Conservation (phyloP, 495 filamentous ascomycete genomes). For the Aspergillus cavernicola region DNA sequence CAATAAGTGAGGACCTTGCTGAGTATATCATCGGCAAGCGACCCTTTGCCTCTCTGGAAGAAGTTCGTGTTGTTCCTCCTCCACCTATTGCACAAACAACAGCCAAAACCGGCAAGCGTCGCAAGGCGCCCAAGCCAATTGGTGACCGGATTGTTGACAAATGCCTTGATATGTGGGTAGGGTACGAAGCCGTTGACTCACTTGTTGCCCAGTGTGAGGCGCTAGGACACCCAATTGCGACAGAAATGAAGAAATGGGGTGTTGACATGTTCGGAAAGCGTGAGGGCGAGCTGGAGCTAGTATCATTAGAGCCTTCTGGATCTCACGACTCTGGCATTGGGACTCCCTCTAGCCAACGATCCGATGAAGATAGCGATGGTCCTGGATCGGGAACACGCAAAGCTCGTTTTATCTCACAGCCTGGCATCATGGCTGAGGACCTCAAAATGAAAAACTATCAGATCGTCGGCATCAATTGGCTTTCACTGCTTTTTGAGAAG, state of each 20-base stretch:
- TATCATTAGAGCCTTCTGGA: constrained; percentile 49
- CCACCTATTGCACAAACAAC: constrained; percentile 40
- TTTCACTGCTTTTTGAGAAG: constrained; percentile 72
- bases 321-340: constrained; percentile 70
- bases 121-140: constrained; percentile 50
- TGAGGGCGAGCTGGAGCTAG: constrained; percentile 64
- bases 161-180: constrained; percentile 66
- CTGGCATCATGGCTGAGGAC: constrained; percentile 65
- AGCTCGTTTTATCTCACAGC: constrained; percentile 60
- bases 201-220: constrained; percentile 69
- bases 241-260: constrained; percentile 73
- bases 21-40: constrained; percentile 61
- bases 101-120: constrained; percentile 45
- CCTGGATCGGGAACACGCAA: constrained; percentile 37
- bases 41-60: constrained; percentile 62
- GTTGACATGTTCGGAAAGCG: constrained; percentile 67
- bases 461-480: constrained; percentile 91
- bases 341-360: constrained; percentile 56
- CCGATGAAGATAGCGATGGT: constrained; percentile 49
- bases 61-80: constrained; percentile 59
- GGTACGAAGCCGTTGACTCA: constrained; percentile 74
- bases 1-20: constrained; percentile 62
- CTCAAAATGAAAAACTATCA: constrained; percentile 86
- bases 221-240: constrained; percentile 63
- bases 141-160: constrained; percentile 72